Base-by-base conservation (phyloP, 306 rosid species). In the Sicyos baderoa region DNA sequence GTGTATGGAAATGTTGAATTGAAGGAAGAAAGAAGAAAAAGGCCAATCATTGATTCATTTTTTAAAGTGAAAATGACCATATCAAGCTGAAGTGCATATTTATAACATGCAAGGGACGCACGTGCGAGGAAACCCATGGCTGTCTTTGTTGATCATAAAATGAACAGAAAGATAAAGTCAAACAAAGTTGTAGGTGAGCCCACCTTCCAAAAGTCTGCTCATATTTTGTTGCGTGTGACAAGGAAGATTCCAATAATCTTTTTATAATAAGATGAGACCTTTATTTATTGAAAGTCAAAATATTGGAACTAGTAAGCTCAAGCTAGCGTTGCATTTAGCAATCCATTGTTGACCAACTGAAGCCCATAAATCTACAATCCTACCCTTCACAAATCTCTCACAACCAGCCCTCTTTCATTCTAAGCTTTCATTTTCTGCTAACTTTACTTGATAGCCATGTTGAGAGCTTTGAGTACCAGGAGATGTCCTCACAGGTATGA, bases 401-500 rank as follows among this genome's bases (percentile, higher is more conserved):
- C 71, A 21, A 19, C 40, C 12, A 65, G 22, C 40, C 35, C 37
- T 12, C 70, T 14, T 12, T 18, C 49, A 10, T 12, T 45, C 49
- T 45, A 9, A 3, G 49, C 49, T 12, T 45, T 45, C 49, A 10
- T 35, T 35, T 35, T 35, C 42, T 35, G 42, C 35, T 29, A 29
- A 29, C 35, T 29, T 29, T 29, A 29, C 35, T 29, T 29, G 35
- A 29, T 29, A 29, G 35, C 35, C 35, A 29, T 87, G 88, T 79
- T 83, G 72, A 85, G 77, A 73, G 85, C 93, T 54, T 19, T 47
- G 0, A 85, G 82, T 61, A 64, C 82, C 22, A 49, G 83, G 48
- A 72, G 76, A 77, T 78, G 81, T 59, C 56, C 68, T 65, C 27
- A 75, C 35, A 72, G 74, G 72, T 85, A 87, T 51, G 89, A 87